phyloP scores from a whole-genome alignment of 768 basidiomycete genomes.

The Trametes coccinea region DNA sequence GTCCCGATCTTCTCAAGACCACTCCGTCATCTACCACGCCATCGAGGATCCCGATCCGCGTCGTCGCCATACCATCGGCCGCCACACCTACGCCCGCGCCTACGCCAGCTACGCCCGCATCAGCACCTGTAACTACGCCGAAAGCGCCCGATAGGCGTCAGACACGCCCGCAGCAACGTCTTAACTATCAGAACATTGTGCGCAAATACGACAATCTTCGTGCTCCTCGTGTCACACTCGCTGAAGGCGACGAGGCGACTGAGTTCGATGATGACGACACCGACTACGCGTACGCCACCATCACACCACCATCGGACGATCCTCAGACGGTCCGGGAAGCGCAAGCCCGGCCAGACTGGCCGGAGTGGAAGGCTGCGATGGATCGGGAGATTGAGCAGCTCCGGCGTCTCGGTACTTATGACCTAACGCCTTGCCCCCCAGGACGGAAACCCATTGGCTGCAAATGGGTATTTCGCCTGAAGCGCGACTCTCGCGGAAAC shows the following conservation, averaged over 20 bases:
- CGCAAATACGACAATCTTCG: neutral
- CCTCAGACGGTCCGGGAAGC: conserved; percentile 8
- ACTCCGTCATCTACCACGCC: no score
- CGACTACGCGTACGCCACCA: neutral
- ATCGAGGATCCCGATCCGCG: no score
- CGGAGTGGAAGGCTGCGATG: conserved; percentile 18
- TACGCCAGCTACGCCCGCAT: no score
- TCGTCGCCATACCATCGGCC: no score
- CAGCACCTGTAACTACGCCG: no score
- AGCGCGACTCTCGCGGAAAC: no score
- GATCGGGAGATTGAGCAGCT: conserved; percentile 7
- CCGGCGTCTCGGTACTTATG: neutral
- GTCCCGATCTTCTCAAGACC: no score
- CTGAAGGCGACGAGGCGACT: neutral
- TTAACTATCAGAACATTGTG: neutral
- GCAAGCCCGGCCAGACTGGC: conserved; percentile 2
- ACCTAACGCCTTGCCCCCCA: neutral
- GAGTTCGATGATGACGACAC: neutral
- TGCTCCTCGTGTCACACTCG: neutral
- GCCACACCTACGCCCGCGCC: no score
- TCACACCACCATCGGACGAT: neutral
- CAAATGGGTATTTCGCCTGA: no score
- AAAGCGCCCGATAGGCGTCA: no score
- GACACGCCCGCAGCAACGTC: no score
- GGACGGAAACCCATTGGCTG: no score